Conservation (phyloP, 495 filamentous ascomycete genomes). For the Tuber calosporum region DNA sequence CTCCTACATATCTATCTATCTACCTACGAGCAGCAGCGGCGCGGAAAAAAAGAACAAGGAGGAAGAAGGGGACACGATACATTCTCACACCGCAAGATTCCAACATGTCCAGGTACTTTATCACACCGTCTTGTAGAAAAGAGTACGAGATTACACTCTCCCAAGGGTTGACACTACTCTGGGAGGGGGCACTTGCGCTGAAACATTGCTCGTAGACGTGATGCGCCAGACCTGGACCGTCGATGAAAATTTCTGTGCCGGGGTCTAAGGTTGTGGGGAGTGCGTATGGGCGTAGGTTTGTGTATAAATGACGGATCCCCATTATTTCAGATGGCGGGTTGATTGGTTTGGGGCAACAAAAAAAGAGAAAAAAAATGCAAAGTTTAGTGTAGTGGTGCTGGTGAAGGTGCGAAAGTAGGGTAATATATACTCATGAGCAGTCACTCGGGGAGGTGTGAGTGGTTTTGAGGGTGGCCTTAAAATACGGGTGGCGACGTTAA, state of each 20-base stretch:
- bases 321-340: conserved; percentile 44
- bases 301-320: conserved; percentile 63
- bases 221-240: conserved; percentile 70
- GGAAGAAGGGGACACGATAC: conserved; percentile 45
- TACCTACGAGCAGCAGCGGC: neutral
- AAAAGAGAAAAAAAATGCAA: no score
- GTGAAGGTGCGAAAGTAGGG: neutral
- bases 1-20: neutral
- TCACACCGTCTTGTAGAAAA: conserved; percentile 51
- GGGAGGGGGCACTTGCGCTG: conserved; percentile 32
- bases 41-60: no score
- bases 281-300: conserved; percentile 55
- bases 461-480: neutral
- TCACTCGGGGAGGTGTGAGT: neutral
- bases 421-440: neutral
- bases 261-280: conserved; percentile 46
- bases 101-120: conserved; percentile 57
- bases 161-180: conserved; percentile 42
- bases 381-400: neutral
- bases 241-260: conserved; percentile 52
- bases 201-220: conserved; percentile 57
- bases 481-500: neutral
- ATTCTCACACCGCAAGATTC: conserved; percentile 50
- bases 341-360: neutral
- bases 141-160: conserved; percentile 57